Conservation (phyloP, 2,329 filamentous ascomycete genomes). For the Fonsecaea pugnacius region DNA sequence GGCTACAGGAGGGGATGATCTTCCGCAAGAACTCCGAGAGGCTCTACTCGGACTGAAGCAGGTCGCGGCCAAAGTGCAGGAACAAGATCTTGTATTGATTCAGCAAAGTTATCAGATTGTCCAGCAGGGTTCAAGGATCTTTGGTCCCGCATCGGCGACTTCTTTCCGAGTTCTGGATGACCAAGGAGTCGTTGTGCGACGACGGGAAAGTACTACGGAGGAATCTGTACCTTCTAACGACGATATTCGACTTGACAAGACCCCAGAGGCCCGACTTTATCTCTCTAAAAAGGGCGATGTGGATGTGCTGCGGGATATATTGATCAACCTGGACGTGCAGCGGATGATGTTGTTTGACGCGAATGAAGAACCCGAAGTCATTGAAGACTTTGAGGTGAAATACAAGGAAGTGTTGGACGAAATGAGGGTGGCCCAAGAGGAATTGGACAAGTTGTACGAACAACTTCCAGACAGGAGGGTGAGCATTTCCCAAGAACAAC, state of each 20-base stretch:
- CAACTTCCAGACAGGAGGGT: conserved; percentile 22
- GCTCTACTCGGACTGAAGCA: conserved; percentile 4
- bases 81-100: conserved; percentile 10
- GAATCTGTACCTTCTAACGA: conserved; percentile 10
- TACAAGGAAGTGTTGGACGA: not conserved
- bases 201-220: not conserved
- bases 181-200: conserved; percentile 8
- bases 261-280: conserved; percentile 12
- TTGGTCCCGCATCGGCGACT: conserved; percentile 9
- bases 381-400: conserved; percentile 8
- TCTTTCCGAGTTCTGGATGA: conserved; percentile 16
- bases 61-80: conserved; percentile 1
- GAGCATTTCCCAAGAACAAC: conserved; percentile 13
- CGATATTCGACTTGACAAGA: conserved; percentile 17
- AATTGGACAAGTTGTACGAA: conserved; percentile 3
- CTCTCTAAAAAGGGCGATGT: conserved; percentile 23
- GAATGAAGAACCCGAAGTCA: not conserved
- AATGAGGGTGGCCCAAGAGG: conserved; percentile 12
- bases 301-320: conserved; percentile 14
- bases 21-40: not conserved
- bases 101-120: conserved; percentile 4
- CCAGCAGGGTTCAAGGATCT: conserved; percentile 12
- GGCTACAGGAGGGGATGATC: not conserved
- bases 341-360: not conserved
- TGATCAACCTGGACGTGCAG: conserved; percentile 11